Conservation (phyloP, 164 flowering plant genomes). For the Warburgia ugandensis region DNA sequence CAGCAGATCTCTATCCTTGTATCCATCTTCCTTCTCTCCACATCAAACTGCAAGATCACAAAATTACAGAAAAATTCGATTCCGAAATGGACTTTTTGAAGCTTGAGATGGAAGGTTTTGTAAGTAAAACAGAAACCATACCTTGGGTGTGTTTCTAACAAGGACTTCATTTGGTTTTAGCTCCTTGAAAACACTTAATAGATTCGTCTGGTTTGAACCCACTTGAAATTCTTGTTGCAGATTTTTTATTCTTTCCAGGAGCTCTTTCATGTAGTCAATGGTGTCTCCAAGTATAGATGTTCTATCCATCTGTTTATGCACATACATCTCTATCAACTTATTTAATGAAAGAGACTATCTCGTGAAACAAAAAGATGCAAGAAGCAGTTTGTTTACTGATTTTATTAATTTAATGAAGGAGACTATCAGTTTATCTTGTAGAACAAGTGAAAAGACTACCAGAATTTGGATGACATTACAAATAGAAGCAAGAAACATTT, state of each 20-base stretch:
- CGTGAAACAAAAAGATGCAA: no score
- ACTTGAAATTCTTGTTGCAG: conserved; percentile 49
- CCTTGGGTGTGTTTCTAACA: conserved; percentile 78
- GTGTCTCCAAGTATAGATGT: conserved; percentile 93
- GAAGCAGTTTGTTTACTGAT: no score
- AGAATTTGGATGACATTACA: no score
- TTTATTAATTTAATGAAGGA: no score
- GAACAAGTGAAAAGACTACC: no score
- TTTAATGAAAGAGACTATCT: no score
- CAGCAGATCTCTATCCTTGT: conserved; percentile 70
- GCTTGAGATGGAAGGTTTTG: not conserved
- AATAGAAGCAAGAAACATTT: no score
- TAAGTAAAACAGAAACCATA: conserved; percentile 7
- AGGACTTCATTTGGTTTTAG: conserved; percentile 46
- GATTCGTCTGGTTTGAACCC: conserved; percentile 28
- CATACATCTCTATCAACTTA: no score
- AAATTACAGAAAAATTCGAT: not conserved
- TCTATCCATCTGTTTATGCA: conserved; percentile 67
- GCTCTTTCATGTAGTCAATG: conserved; percentile 87
- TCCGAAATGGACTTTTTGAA: not conserved
- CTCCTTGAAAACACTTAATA: conserved; percentile 43
- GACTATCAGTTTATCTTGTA: no score
- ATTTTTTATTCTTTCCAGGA: conserved; percentile 55
- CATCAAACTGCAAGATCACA: conserved; percentile 55
- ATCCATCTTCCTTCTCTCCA: conserved; percentile 53